A percentile compares a stretch with the other conserved stretches of the same genome.
phyloP scores from a whole-genome alignment of 208 protist genomes.

The Sergeia podlipaevii region DNA sequence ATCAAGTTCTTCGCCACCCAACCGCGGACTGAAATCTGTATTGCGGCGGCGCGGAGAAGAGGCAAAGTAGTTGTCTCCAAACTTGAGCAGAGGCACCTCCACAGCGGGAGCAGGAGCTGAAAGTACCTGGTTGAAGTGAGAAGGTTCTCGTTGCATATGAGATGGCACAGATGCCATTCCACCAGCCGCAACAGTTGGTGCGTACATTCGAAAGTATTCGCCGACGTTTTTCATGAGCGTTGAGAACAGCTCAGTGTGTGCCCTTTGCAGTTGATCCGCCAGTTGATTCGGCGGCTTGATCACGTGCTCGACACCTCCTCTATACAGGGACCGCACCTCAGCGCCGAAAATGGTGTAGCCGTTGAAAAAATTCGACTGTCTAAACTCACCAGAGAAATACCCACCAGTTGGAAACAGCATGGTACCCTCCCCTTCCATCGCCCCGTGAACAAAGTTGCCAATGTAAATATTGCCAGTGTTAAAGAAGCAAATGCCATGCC shows the following conservation, averaged over 20 bases:
- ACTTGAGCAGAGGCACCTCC: no score
- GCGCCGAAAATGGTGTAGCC: conserved; percentile 26
- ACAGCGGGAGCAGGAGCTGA: no score
- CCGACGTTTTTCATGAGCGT: conserved; percentile 34
- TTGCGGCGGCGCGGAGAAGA: no score
- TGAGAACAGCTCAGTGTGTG: conserved; percentile 34
- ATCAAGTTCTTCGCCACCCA: no score
- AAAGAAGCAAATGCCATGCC: conserved; percentile 55
- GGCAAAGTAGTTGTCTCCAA: no score
- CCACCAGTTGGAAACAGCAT: conserved; percentile 53
- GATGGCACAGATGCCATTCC: no score
- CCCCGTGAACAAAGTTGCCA: conserved; percentile 39
- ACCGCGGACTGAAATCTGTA: no score
- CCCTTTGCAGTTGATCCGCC: conserved; percentile 22
- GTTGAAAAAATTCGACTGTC: conserved; percentile 24
- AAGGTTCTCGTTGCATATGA: no score
- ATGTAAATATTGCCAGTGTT: conserved; percentile 59
- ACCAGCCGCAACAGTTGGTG: no score
- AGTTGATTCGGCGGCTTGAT: conserved; percentile 13
- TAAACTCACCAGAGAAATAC: conserved; percentile 50
- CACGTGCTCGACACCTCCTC: conserved; percentile 28
- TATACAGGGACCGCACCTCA: conserved; percentile 35
- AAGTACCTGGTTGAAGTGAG: no score
- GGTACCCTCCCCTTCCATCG: conserved; percentile 51
- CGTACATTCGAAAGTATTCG: conserved; percentile 19